phyloP scores from a whole-genome alignment of 768 basidiomycete genomes.

The Suillus subaureus region DNA sequence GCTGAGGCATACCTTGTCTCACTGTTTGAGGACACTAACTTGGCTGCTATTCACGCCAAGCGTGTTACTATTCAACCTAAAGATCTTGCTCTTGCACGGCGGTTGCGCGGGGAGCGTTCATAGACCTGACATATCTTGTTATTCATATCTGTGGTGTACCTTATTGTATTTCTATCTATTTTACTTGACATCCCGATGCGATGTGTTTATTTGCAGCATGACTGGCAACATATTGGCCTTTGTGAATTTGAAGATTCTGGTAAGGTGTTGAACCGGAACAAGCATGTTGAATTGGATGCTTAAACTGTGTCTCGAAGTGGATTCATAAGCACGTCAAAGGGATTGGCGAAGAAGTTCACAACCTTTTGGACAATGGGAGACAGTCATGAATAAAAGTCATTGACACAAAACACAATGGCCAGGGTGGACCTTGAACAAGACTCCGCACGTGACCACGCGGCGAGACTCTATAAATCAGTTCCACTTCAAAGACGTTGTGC shows the following conservation, averaged over 20 bases:
- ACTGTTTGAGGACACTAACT: conserved; percentile 78
- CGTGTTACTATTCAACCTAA: conserved; percentile 81
- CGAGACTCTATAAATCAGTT: conserved; percentile 1
- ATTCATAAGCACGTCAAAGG: neutral
- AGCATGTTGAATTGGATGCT: neutral
- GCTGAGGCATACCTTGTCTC: conserved; percentile 82
- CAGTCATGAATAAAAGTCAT: neutral
- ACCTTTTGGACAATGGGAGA: neutral
- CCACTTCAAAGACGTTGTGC: neutral
- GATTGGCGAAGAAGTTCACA: neutral
- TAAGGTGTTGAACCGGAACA: neutral
- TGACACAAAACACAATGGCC: neutral
- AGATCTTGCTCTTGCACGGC: conserved; percentile 75
- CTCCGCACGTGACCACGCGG: neutral
- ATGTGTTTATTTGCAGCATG: neutral
- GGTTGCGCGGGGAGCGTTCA: conserved; percentile 77
- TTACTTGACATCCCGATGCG: neutral
- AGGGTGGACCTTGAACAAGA: neutral
- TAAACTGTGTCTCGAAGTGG: neutral
- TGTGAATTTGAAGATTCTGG: neutral
- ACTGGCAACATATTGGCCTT: neutral
- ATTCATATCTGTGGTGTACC: neutral
- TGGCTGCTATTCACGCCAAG: conserved; percentile 83
- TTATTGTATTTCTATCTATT: conserved; percentile 19
- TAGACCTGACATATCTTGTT: conserved; percentile 32